Evolutionary conservation across 805 yeast genomes (phyloP).

Genomic region (Nakazawaea wyomingensis): DNA sequence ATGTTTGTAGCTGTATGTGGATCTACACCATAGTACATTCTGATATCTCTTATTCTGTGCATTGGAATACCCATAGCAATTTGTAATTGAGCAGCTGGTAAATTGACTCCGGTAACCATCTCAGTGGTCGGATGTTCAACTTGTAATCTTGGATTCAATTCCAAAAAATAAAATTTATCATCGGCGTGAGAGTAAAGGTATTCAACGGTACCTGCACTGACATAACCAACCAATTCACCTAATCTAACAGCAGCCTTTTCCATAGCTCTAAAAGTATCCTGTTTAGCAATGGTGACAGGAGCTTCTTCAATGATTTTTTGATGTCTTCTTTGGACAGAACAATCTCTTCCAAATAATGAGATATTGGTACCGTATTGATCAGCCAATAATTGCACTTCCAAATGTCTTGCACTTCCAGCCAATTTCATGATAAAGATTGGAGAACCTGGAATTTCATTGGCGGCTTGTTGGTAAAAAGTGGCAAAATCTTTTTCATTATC

Average conservation of each 20-base stretch:
- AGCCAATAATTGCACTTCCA: constrained; percentile 95
- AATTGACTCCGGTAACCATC: constrained; percentile 97
- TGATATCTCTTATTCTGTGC: constrained; percentile 89
- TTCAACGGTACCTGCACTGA: constrained; percentile 98
- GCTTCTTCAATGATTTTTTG: constrained; percentile 99
- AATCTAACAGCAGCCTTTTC: constrained; percentile 96
- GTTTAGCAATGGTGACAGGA: constrained; percentile 91
- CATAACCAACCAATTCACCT: constrained; percentile 96
- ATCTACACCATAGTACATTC: constrained; percentile 90
- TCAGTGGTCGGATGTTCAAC: constrained; percentile 99
- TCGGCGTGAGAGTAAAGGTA: constrained; percentile 92
- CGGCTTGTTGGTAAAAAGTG: constrained; percentile 83
- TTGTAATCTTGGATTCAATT: constrained; percentile 96
- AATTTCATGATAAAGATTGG: constrained; percentile 97
- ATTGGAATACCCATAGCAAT: constrained; percentile 99
- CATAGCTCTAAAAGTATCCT: constrained; percentile 83
- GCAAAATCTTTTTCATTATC: constrained; percentile 76
- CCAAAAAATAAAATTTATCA: constrained; percentile 92
- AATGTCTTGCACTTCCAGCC: constrained; percentile 96
- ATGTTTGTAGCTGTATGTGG: constrained; percentile 88
- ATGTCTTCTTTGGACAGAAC: constrained; percentile 99
- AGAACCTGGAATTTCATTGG: constrained; percentile 97
- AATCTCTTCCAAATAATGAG: constrained; percentile 96
- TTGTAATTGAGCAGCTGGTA: constrained; percentile 98
- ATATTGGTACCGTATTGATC: constrained; percentile 98